Conservation (phyloP, 2,329 filamentous ascomycete species). For the Nemania sp. region DNA sequence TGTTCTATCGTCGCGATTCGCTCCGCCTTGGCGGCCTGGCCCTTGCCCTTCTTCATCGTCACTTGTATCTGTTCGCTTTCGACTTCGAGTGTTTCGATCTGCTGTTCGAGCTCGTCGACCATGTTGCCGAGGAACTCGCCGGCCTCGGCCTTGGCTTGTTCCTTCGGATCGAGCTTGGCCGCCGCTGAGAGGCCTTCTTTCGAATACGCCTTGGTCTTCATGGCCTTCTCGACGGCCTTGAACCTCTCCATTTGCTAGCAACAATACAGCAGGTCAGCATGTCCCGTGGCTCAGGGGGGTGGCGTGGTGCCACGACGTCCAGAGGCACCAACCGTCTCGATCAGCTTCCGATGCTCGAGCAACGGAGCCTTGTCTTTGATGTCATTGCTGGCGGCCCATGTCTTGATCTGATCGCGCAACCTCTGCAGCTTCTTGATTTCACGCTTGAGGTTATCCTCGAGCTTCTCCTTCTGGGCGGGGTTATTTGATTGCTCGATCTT, state of each 20-base stretch:
- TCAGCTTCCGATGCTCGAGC: constrained; percentile 90
- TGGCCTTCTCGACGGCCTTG: constrained; percentile 99
- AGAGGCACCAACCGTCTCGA: constrained; percentile 79
- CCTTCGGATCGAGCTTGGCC: constrained; percentile 93
- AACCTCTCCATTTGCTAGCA: constrained; percentile 97
- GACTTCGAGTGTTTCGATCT: constrained; percentile 91
- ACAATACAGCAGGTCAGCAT: constrained; percentile 25
- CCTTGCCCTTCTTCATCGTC: constrained; percentile 94
- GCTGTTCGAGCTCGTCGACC: constrained; percentile 91
- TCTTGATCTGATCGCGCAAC: constrained; percentile 98
- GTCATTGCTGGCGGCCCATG: constrained; percentile 97
- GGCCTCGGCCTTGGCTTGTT: constrained; percentile 89
- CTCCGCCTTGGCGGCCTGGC: constrained; percentile 79
- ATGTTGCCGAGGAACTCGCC: constrained; percentile 83
- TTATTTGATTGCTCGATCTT: constrained; percentile 95
- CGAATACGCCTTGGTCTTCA: constrained; percentile 99
- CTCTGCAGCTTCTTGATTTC: constrained; percentile 99
- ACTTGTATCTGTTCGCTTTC: constrained; percentile 86
- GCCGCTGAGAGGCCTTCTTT: constrained; percentile 95
- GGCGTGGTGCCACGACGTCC: neutral
- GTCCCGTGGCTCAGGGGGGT: constrained; percentile 17
- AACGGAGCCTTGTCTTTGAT: constrained; percentile 99
- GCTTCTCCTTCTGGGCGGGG: constrained; percentile 94
- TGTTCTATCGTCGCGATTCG: constrained; percentile 84
- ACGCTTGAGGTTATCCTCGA: constrained; percentile 96